phyloP scores from a whole-genome alignment of 805 yeast species.

The Wickerhamiella galacta region DNA sequence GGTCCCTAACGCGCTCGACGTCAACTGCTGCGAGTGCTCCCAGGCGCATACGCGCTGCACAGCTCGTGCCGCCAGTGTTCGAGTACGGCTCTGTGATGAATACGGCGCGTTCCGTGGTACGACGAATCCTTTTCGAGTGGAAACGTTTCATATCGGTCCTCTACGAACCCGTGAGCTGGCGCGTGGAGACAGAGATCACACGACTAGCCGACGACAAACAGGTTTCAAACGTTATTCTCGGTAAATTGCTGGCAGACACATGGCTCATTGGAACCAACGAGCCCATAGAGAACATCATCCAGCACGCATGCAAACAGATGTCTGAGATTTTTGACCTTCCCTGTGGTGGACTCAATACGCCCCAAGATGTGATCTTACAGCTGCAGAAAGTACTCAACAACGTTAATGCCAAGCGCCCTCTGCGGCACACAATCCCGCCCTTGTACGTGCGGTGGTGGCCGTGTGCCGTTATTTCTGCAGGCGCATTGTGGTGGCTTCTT shows the following conservation, averaged over 20 bases:
- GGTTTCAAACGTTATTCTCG: conserved; percentile 8
- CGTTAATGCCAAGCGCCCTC: conserved; percentile 1
- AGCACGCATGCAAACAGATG: conserved; percentile 1
- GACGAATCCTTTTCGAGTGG: not conserved
- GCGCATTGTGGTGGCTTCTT: conserved; percentile 23
- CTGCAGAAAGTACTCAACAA: conserved; percentile 11
- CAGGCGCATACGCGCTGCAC: not conserved
- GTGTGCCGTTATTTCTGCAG: conserved; percentile 25
- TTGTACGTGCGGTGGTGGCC: conserved; percentile 51
- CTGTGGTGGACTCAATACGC: conserved; percentile 1
- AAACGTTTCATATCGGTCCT: not conserved
- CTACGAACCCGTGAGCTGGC: not conserved
- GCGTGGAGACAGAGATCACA: not conserved
- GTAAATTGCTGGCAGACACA: conserved; percentile 5
- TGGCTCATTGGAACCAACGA: conserved; percentile 1
- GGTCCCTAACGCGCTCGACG: not conserved
- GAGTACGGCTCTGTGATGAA: too few relatives aligned
- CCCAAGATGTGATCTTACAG: conserved; percentile 6
- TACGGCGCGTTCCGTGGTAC: conserved; percentile 1
- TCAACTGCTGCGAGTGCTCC: not conserved
- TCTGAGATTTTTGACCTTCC: conserved; percentile 3
- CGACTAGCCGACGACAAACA: conserved; percentile 2
- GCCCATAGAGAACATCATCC: not conserved
- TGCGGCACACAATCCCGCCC: conserved; percentile 7
- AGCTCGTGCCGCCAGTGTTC: not conserved